phyloP scores from a whole-genome alignment of 306 rosid species.

The Glycine soja region DNA sequence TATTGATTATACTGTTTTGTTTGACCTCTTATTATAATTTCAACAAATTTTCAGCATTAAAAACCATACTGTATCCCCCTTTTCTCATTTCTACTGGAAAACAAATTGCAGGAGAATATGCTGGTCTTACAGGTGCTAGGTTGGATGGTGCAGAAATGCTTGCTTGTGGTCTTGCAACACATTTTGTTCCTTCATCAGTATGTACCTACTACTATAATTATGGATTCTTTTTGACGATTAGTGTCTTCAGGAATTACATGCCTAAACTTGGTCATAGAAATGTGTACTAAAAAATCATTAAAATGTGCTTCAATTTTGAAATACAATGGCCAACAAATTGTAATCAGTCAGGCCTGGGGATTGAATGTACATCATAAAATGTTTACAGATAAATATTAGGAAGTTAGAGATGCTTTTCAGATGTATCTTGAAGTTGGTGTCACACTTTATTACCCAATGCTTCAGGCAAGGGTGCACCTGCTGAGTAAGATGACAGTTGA shows the following conservation, averaged over 20 bases:
- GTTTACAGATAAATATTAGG: conserved; percentile 12
- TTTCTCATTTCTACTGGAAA: conserved; percentile 39
- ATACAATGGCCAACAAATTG: not conserved
- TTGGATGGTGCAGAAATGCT: conserved; percentile 98
- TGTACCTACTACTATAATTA: conserved; percentile 41
- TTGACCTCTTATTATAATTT: conserved; percentile 19
- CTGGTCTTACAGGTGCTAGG: conserved; percentile 88
- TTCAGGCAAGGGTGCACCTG: not conserved
- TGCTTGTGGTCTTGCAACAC: conserved; percentile 95
- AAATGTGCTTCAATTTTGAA: conserved; percentile 4
- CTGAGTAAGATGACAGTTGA: conserved; percentile 9
- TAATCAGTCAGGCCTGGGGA: not conserved
- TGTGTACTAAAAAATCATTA: not conserved
- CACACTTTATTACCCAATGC: not conserved
- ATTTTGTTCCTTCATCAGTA: conserved; percentile 83
- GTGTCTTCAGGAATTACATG: not conserved
- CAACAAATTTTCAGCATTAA: conserved; percentile 31
- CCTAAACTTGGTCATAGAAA: conserved; percentile 4
- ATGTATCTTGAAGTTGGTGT: conserved; percentile 22
- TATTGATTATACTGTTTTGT: conserved; percentile 12
- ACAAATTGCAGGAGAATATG: conserved; percentile 88
- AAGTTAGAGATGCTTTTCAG: conserved; percentile 28
- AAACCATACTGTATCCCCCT: not conserved
- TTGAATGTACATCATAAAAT: conserved; percentile 21
- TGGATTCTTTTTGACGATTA: conserved; percentile 11